Base-by-base conservation (phyloP, 805 yeast species). In the Debaryomyces castellii region DNA sequence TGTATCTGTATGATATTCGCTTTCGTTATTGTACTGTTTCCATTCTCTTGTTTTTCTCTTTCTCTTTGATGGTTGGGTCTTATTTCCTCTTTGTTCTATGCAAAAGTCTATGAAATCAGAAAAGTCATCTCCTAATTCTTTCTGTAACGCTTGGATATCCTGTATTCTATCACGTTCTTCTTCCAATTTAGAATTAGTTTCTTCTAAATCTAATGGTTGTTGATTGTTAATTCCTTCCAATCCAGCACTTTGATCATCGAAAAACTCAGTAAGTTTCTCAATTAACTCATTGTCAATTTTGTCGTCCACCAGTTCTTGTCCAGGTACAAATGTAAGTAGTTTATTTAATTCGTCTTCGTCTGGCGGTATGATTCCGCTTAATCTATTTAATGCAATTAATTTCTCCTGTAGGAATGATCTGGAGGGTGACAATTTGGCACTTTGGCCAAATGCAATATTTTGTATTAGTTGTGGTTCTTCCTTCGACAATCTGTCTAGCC, bases 1-100 rank as follows among this genome's bases (percentile, higher is more conserved):
- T 12, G 51, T 48, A 25, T 51, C 54, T 5, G 53, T 48, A 6
- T 40, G 47, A 27, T 62, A 45, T 50, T 57, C 52, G 25, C 57
- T 48, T 1, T 54, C 57, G 38, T 55, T 53, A n/a, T 51, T 50
- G 16, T 55, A 44, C 2, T 49, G 44, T 11, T 46, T 39, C 27
- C 53, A 42, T 14, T 49, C 46, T 2, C 4, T 23, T 10, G 14
- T 23, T 36, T 32, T 44, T n/a, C 39, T 27, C 37, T 45, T 49
- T 23, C 37, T 30, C 10, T 35, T 43, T 2, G 46, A 5, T 5
- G 10, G 22, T 5, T 35, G 12, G 22, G 5, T 21, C 3, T 21
- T 8, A 6, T 25, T 22, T 16, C 11, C 11, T 17, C 21, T 24
- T 32, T 63, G 65, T 17, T 47, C 44, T 8, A 41, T 46, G 24